These are phyloP conservation scores for Ganoderma leucocontextum DNA, from an alignment of 1,284 basidiomycete genomes.

Conservation along the genomic window DNA sequence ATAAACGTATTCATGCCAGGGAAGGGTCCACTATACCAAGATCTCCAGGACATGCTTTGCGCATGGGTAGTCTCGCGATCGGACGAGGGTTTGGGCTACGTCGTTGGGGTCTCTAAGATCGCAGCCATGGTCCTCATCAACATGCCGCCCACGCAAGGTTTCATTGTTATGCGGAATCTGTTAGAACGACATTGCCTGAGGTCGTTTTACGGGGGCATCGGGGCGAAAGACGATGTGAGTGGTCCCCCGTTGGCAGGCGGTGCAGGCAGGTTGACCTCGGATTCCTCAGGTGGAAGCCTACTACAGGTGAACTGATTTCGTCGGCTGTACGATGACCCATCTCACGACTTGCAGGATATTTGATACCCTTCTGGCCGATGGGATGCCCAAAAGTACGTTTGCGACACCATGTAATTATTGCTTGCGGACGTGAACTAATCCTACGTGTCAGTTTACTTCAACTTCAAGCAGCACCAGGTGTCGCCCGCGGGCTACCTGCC, in stretches of 20 bases:
- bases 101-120: conserved; percentile 71
- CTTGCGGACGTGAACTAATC: conserved; percentile 21
- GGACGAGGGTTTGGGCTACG: conserved; percentile 88
- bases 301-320: conserved; percentile 52
- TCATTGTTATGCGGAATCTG: conserved; percentile 89
- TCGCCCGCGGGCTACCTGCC: conserved; percentile 81
- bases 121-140: conserved; percentile 92
- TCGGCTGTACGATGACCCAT: conserved; percentile 17
- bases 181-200: conserved; percentile 87
- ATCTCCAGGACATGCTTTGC: conserved; percentile 87
- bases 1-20: conserved; percentile 88
- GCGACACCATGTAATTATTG: background rate
- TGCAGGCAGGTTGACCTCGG: conserved; percentile 8
- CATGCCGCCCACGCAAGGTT: conserved; percentile 82
- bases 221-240: conserved; percentile 83
- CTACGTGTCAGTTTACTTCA: conserved; percentile 79
- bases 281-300: conserved; percentile 78
- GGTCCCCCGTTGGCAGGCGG: too few relatives aligned
- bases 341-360: conserved; percentile 71
- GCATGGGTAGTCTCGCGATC: conserved; percentile 93
- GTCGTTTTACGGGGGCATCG: conserved; percentile 82
- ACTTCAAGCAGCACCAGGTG: conserved; percentile 92
- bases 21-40: conserved; percentile 85
- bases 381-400: conserved; percentile 89
- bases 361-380: conserved; percentile 90